Base-by-base conservation (phyloP, 176 grass and related monocot species). In the Microstegium vimineum region DNA sequence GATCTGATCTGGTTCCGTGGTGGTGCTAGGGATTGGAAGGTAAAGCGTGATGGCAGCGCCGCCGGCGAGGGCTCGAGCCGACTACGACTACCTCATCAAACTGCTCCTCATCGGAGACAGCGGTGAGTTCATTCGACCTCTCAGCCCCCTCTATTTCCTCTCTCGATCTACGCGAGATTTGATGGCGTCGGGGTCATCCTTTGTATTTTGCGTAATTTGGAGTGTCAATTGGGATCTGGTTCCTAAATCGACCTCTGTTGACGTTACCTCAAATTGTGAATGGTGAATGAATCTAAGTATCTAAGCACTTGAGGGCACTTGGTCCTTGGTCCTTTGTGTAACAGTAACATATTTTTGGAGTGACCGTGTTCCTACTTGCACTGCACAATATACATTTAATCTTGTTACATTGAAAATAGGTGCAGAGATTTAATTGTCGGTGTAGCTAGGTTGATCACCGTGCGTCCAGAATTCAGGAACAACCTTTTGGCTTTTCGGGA, bases 61-160 rank as follows among this genome's bases (percentile, higher is more conserved):
- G n/a, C 88, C 83, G 73, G 88, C 88, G 34, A 90, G 83, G 74
- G 83, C 88, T 62, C 73, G 88, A 75, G 88, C 88, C 25, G 88
- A 90, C 74, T 90, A 90, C 47, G 88, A 90, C 73, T 90, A 90
- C 74, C 88, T 90, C 73, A 86, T 90, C 67, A 90, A 90, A 84
- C 74, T 90, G 28, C 88, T 90, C 35, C 88, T 90, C 73, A 90
- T 90, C 67, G 88, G 88, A 22, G 88, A 90, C 67, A 90, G 88
- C 79, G 88, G 88, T 90, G 83, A 86, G 83, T 68, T n/a, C 31
- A 25, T 42, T 46, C 25, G 11, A 57, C 47, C 78, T 30, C 66
- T 22, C n/a, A 18, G 5, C 54, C 13, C 13, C 6, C 10, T 8
- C 46, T 49, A 8, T 25, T 1, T n/a, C 45, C 13, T 12, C 8